These are phyloP conservation scores for Spergularia bocconei DNA, from an alignment of 148 eudicot genomes.

Conservation along the genomic window DNA sequence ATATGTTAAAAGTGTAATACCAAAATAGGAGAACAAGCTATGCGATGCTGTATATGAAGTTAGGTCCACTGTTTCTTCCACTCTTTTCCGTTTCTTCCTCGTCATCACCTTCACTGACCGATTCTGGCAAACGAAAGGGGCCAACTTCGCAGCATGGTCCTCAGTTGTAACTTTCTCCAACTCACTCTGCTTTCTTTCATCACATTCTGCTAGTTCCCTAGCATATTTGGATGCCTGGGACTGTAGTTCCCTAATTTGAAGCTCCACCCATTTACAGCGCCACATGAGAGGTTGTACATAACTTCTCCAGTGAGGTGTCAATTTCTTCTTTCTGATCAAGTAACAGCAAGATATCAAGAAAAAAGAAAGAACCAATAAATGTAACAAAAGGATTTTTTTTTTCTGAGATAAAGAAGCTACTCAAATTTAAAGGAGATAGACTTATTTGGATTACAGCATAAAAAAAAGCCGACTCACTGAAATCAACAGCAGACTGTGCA, in stretches of 20 bases:
- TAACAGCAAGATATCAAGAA: conserved; percentile 4
- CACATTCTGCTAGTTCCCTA: conserved; percentile 41
- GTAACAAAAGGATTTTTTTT: not conserved
- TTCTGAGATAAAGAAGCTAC: no score
- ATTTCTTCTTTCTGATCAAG: conserved; percentile 52
- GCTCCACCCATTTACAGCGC: conserved; percentile 82
- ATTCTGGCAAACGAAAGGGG: conserved; percentile 39
- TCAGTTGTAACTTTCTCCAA: conserved; percentile 32
- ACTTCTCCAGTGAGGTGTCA: conserved; percentile 70
- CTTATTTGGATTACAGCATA: not conserved
- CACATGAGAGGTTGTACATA: conserved; percentile 62
- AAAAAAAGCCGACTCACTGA: not conserved
- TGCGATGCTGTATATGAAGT: conserved; percentile 51
- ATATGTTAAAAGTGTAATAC: conserved; percentile 26
- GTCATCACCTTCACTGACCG: conserved; percentile 35
- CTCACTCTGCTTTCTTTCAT: conserved; percentile 37
- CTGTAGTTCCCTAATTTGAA: conserved; percentile 50
- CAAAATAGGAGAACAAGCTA: conserved; percentile 66
- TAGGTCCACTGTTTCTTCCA: conserved; percentile 51
- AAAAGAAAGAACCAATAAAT: not conserved
- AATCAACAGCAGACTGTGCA: not conserved
- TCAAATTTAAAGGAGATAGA: not conserved
- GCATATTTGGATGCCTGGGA: conserved; percentile 50
- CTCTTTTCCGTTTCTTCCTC: conserved; percentile 71
- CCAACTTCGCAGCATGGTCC: conserved; percentile 42